Evolutionary conservation across 2,329 filamentous ascomycete genomes (phyloP), one percentile per base, ranked within the genome.

Genomic region (Thermoascus crustaceus): DNA sequence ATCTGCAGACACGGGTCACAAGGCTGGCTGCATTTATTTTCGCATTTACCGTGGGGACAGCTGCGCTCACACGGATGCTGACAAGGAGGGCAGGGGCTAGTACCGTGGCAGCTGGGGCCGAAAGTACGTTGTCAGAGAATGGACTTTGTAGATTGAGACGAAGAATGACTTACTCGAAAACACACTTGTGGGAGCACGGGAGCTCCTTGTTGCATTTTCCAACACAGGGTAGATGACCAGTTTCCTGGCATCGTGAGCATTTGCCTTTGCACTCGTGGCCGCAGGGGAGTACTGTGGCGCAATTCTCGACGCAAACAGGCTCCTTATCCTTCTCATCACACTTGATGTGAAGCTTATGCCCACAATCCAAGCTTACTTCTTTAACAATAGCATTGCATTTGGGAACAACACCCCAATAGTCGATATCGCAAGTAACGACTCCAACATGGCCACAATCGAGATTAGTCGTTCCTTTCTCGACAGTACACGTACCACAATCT

Each of bases 371-470:
- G 3, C 17, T 10, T 29, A 23, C 32, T 10, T 30, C 39, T 5
- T 32, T 35, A n/a, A 41, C 27, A 10, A 45, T 30, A 9, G 19
- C 16, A 5, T 41, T 25, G 30, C 47, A 49, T n/a, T 29, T 31
- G 4, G 38, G 34, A n/a, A 24, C 31, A 4, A 25, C 16, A n/a
- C 40, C 45, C 16, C 23, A 35, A 4, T 22, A 23, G 18, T 18
- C 25, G 9, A 35, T 23, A 11, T 45, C 43, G 33, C 47, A 50
- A 11, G 48, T 38, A 4, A 24, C 32, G 6, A 38, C 21, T 8
- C 39, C 45, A 10, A 10, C 23, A 32, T 50, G 47, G 21, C 48
- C 46, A 23, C 48, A 51, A 4, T 19, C 33, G 10, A 51, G 46
- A 11, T 22, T 37, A 9, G 36, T 29, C 3, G 37, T 34, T n/a